Percentiles rank a stretch among this genome's conserved stretches.
These are phyloP conservation scores for Venturia aucupariae DNA, from an alignment of 2,329 filamentous ascomycete genomes.

Conservation along the genomic window DNA sequence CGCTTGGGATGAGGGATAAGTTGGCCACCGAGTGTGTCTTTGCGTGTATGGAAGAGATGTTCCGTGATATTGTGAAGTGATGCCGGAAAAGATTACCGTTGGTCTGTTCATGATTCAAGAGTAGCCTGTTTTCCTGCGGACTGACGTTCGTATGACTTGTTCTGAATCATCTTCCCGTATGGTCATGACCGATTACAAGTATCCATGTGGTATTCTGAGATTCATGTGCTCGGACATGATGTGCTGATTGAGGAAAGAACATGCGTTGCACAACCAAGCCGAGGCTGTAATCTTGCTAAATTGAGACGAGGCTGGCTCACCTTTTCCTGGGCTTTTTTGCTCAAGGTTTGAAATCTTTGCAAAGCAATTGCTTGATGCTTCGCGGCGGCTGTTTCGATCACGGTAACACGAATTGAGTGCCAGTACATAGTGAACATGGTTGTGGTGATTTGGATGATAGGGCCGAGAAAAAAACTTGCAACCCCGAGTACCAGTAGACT, in stretches of 20 bases:
- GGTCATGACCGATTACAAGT: too few relatives aligned
- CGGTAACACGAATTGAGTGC: conserved; percentile 7
- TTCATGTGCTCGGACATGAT: background rate
- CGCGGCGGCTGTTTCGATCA: conserved; percentile 3
- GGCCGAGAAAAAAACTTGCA: background rate
- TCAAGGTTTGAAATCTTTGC: background rate
- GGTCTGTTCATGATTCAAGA: too few relatives aligned
- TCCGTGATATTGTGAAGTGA: background rate
- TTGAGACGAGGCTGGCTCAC: background rate
- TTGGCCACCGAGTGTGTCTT: too few relatives aligned
- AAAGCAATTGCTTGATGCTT: conserved; percentile 1
- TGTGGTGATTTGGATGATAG: background rate
- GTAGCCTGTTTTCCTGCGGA: too few relatives aligned
- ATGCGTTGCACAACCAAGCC: background rate
- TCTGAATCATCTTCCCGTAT: too few relatives aligned
- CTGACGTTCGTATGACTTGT: too few relatives aligned
- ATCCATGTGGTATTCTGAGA: background rate
- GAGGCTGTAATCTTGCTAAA: background rate
- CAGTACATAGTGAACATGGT: background rate
- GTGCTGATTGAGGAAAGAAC: background rate
- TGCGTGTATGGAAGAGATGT: background rate
- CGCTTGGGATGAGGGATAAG: too few relatives aligned
- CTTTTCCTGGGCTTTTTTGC: conserved; percentile 7
- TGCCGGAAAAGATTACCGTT: background rate
- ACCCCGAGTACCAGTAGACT: too few relatives aligned